Base-by-base conservation (phyloP, 2,329 filamentous ascomycete species). In the Alternaria metachromatica region DNA sequence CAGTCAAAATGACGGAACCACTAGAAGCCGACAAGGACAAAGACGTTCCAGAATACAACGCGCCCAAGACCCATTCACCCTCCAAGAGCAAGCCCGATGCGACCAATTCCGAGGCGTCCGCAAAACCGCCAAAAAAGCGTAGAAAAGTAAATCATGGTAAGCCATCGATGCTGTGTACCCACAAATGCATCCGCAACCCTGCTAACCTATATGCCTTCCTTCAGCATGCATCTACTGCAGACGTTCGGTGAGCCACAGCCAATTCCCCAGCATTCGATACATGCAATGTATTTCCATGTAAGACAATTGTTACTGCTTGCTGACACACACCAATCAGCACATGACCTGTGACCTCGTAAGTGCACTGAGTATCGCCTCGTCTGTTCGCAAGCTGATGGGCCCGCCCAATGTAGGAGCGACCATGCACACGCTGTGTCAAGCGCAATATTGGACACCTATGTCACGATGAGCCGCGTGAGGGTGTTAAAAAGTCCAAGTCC, bases 361-460 rank as follows among this genome's bases (percentile, higher is more conserved):
- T 72, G 58, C 51, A 57, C 48, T 55, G 30, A 61, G 41, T 44
- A 48, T 61, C 43, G 41, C 68, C 44, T 58, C 62, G 45, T 18
- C 23, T 49, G 51, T 30, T 72, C 76, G 70, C 75, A 68, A 68
- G 69, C 80, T 81, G 69, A 81, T 78, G 44, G 49, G 51, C 74
- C 72, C 73, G 26, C 49, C 49, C 12, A 71, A 78, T 76, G 75
- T 81, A 96, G 93, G 93, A 97, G 85, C 91, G 96, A 80, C 96
- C 96, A 76, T 99, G 96, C 87, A 95, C 93, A 76, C 89, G 96
- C 83, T 99, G 96, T 85, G 93, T 98, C 83, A 99, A 98, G 84
- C 91, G 96, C 78, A 97, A 97, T 83, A 99, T 99, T 81, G 96
- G 95, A 75, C 96, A 99, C 82, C 87, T 99, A 71, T 99, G 96